Conservation (phyloP, 2,329 filamentous ascomycete genomes). For the Sporothrix protearum region DNA sequence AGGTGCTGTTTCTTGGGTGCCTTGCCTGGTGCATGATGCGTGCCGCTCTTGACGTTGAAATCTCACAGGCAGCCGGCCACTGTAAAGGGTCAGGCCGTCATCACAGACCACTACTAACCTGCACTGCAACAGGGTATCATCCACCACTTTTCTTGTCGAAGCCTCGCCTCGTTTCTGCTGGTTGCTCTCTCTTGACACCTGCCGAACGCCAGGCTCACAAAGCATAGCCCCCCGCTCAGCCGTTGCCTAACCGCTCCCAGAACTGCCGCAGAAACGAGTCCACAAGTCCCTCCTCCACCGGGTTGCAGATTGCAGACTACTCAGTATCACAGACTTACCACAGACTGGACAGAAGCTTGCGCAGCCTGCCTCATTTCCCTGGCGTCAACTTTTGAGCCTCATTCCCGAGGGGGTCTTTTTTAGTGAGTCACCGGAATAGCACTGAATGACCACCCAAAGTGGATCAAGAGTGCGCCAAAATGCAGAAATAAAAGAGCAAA, state of each 20-base stretch:
- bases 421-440: constrained; percentile 4
- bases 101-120: not conserved
- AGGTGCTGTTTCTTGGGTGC: not conserved
- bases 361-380: not conserved
- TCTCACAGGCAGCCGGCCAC: not conserved
- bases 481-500: not conserved
- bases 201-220: not conserved
- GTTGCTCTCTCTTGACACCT: not conserved
- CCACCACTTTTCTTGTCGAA: not conserved
- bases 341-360: too few relatives aligned
- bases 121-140: not conserved
- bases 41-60: not conserved
- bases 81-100: not conserved
- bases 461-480: not conserved
- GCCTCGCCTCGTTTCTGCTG: not conserved
- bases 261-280: not conserved
- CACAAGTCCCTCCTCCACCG: not conserved
- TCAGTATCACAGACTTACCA: not conserved
- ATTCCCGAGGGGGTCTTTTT: not conserved
- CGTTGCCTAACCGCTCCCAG: constrained; percentile 3
- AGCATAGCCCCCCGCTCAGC: constrained; percentile 1
- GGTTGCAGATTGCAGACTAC: not conserved
- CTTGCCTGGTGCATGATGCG: not conserved
- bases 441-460: not conserved
- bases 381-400: not conserved